Base-by-base conservation (phyloP, 345 rosid genomes). In the Moringa oleifera region DNA sequence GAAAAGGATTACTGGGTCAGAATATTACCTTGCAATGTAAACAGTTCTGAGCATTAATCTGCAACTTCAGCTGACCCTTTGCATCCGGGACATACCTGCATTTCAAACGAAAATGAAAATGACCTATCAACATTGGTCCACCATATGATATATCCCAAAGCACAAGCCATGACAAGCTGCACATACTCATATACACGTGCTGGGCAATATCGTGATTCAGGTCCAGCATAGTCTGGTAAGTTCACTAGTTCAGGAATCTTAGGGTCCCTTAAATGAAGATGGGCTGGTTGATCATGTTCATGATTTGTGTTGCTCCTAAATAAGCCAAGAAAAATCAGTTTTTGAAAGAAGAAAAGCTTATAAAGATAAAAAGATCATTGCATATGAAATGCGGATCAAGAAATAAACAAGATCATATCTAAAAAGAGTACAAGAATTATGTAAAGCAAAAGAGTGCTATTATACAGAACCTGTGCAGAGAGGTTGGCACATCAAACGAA, bases 241-340 rank as follows among this genome's bases (percentile, higher is more conserved):
- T 93, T 93, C 5, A 89, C 75, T n/a, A 61, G 74, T 62, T 86
- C 85, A 11, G 96, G 96, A 64, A 87, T 71, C 68, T 53, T 61
- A 28, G 87, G 85, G 71, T 93, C 88, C 75, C 66, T 89, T 66
- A 93, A 72, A 20, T 75, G 83, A 69, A 92, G 83, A 79, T 92
- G 97, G 66, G 96, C 75, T 53, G 96, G 98, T 66, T 92, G 98
- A 71, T 92, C 91, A 61, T 89, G 98, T 58, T 85, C 85, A 64
- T 93, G 98, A 79, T 93, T 93, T 46, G 98, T 93, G 74, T 85
- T 93, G 75, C 98, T 93, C 90, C 98, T 92, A 71, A 55, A 74
- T 2, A 61, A 58, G 24, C 23, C 11, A 71, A 74, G 9, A 55
- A 51, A 41, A 4, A 5, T 5, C 6, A 41, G 9, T 33, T 33